Evolutionary conservation across 108 stramenopile genomes (phyloP), one percentile per base, ranked within the genome.

Genomic region (Aurantiochytrium sp.): DNA sequence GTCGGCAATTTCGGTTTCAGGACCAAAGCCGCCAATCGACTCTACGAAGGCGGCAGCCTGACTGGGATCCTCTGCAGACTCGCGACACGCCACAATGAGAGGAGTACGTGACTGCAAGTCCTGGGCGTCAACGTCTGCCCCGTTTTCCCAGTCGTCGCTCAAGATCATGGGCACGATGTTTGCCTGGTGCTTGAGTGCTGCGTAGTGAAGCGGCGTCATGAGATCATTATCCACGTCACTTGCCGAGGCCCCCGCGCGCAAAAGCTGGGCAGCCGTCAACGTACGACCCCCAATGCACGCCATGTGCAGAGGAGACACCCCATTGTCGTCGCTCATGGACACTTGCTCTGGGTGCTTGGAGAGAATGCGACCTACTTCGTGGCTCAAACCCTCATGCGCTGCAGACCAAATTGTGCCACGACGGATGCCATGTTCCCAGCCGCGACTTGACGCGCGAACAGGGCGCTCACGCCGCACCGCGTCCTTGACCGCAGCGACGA

Each of bases 341-440:
- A 16, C 76, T 16, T 53, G 49, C 51, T 53, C 76, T 1, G 45
- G 49, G 19, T 45, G 51, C 76, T 83, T 53, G 76, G 49, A 14
- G 45, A 83, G 51, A 6, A 83, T 83, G 49, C 51, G 45, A 12
- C 76, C 76, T 6, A 53, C 76, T 35, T 83, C 49, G 76, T 83
- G 49, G 49, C 45, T 53, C 8, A 45, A 18, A 0, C 76, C 76
- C 51, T 83, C 76, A 6, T 45, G 49, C 1, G 76, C 76, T 23
- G 76, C 76, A 45, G 76, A 47, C 76, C 76, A 83, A 21, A 83
- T 47, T 6, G 76, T 83, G 18, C 76, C 76, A 23, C 76, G 76
- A 12, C 45, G 49, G 23, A 83, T 53, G 6, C 23, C 28, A 45
- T 83, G 76, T 45, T 53, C 76, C 76, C 49, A 47, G 76, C 76